Evolutionary conservation across 1,284 basidiomycete species (phyloP).

Genomic region (Porogramme epimiltina): DNA sequence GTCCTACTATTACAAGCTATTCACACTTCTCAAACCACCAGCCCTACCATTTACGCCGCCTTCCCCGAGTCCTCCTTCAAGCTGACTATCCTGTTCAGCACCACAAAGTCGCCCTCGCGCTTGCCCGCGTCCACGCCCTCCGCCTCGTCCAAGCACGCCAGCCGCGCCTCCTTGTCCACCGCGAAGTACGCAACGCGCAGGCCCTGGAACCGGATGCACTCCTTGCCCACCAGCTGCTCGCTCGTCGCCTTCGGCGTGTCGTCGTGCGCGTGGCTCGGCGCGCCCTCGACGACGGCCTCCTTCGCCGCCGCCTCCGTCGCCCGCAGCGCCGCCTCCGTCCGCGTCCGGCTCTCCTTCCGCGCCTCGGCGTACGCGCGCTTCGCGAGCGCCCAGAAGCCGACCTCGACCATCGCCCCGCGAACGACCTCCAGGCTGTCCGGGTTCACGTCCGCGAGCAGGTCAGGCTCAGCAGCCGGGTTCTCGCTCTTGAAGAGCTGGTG

Average conservation of each 20-base stretch:
- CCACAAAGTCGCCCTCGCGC: conserved; percentile 73
- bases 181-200: conserved; percentile 96
- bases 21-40: background rate
- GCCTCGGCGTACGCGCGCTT: conserved; percentile 71
- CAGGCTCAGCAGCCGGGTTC: conserved; percentile 75
- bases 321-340: conserved; percentile 66
- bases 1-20: background rate
- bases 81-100: conserved; percentile 93
- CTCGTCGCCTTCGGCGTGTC: conserved; percentile 71
- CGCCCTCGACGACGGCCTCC: conserved; percentile 19
- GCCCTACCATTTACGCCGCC: conserved; percentile 37
- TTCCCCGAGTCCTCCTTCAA: conserved; percentile 97
- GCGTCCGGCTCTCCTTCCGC: conserved; percentile 61
- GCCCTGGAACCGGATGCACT: conserved; percentile 96
- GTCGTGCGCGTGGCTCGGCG: conserved; percentile 41
- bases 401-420: conserved; percentile 83
- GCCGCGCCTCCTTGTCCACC: conserved; percentile 82
- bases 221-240: conserved; percentile 87
- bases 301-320: conserved; percentile 38
- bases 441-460: conserved; percentile 82
- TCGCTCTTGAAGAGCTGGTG: conserved; percentile 94
- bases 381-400: conserved; percentile 88
- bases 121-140: conserved; percentile 45
- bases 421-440: conserved; percentile 80
- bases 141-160: conserved; percentile 63